phyloP scores from a whole-genome alignment of 2,329 filamentous ascomycete genomes.

The Colletotrichum noveboracense region DNA sequence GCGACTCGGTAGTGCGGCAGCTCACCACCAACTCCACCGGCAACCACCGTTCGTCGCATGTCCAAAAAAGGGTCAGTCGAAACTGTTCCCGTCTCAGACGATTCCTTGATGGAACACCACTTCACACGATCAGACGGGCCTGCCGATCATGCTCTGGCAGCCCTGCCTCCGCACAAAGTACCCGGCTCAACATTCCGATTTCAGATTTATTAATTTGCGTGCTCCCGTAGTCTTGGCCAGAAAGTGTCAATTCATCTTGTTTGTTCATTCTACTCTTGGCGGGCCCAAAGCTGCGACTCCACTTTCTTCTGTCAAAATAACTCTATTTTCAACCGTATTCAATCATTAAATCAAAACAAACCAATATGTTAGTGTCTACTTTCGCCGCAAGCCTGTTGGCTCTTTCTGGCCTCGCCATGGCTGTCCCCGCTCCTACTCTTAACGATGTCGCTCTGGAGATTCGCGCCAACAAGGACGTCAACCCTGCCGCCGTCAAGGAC shows the following conservation, averaged over 20 bases:
- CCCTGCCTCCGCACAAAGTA: not conserved
- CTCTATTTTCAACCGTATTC: not conserved
- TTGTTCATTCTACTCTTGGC: not conserved
- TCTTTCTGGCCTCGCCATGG: not conserved
- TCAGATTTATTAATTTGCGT: not conserved
- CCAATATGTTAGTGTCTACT: not conserved
- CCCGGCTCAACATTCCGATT: not conserved
- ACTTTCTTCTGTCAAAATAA: not conserved
- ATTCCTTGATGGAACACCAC: not conserved
- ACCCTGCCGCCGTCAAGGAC: conserved; percentile 1
- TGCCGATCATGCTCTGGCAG: not conserved
- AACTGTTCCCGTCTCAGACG: not conserved
- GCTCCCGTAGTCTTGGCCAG: not conserved
- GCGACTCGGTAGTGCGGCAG: not conserved
- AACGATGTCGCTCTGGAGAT: not conserved
- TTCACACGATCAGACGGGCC: not conserved
- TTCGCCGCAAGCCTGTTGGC: not conserved
- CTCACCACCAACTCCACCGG: not conserved
- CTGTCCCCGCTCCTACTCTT: not conserved
- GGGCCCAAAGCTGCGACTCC: not conserved
- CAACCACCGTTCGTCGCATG: not conserved
- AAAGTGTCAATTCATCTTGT: not conserved
- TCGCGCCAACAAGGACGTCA: not conserved
- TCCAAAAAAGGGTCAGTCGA: not conserved
- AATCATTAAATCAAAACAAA: not conserved